Evolutionary conservation across 768 basidiomycete genomes (phyloP), one percentile per base, ranked within the genome.

Genomic region (Harrya chromipes): DNA sequence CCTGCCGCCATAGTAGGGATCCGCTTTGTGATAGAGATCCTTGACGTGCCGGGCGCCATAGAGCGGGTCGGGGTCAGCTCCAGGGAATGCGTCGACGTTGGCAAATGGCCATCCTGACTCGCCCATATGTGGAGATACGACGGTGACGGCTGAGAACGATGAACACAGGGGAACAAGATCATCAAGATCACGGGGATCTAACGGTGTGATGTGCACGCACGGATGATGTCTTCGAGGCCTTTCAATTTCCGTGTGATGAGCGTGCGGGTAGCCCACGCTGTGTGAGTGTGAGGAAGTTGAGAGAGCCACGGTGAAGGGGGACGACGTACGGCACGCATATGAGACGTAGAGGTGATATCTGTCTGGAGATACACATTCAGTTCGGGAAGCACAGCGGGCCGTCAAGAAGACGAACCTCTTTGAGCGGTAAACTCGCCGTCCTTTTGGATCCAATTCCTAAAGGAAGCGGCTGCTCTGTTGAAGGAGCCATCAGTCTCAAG

Each of bases 271-370:
- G 95, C 95, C 95, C 94, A 98, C 9, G 95, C 87, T 90, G 40
- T 11, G 35, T 39, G 10, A 10, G 20, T 39, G 23, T 23, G 17
- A 29, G 29, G 8, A 12, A 20, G 24, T 23, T 33, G 33, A 1
- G 26, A 2, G 14, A 11, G 6, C 2, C 14, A 21, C 6, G 26
- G 27, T 6, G 14, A 21, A 19, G 9, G 9, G 11, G 17, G 1
- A 4, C 23, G 31, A 57, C 85, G 65, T 55, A 90, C 88, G 93
- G 60, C 93, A 97, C 2, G 87, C 83, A 55, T 84, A 82, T 4
- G 87, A 88, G 50, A 97, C 89, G 60, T 90, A 95, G 57, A 95
- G 88, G 58, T 90, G 89, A 66, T 97, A 97, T 39, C 94, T 85
- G 52, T 83, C 92, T 92, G 39, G 43, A 45, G 21, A 47, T 6